These are phyloP conservation scores for Xerocomellus intermedius DNA, from an alignment of 768 basidiomycete genomes.

Conservation along the genomic window DNA sequence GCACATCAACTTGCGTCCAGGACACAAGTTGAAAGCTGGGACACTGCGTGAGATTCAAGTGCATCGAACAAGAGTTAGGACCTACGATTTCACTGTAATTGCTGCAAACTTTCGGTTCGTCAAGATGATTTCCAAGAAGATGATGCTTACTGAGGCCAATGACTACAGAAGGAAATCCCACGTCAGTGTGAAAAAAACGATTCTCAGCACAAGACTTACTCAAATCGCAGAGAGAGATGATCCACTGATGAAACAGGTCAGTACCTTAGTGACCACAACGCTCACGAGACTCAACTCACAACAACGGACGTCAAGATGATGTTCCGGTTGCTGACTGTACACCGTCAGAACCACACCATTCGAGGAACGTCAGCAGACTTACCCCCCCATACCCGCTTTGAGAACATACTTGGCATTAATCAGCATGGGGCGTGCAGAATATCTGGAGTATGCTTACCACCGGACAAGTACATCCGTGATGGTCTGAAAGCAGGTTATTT, in stretches of 20 bases:
- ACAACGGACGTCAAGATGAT: slow-evolving; percentile 42
- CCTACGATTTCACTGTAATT: slow-evolving; percentile 54
- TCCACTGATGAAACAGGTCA: slow-evolving; percentile 26
- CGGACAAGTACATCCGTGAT: slow-evolving; percentile 51
- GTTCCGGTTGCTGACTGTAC: slow-evolving; percentile 42
- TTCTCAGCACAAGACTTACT: slow-evolving; percentile 30
- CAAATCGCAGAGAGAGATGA: slow-evolving; percentile 46
- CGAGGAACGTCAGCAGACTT: slow-evolving; percentile 22
- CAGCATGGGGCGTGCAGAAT: neutral
- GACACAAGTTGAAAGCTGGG: slow-evolving; percentile 40
- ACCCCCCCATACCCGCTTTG: slow-evolving; percentile 50
- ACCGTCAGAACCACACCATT: slow-evolving; percentile 30
- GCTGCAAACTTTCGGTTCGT: slow-evolving; percentile 30
- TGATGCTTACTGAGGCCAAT: slow-evolving; percentile 11
- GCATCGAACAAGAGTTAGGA: neutral
- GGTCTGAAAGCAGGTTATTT: slow-evolving; percentile 32
- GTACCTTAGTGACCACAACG: neutral
- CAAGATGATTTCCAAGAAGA: neutral
- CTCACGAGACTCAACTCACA: slow-evolving; percentile 35
- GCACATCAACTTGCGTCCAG: slow-evolving; percentile 36
- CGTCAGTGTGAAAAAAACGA: neutral
- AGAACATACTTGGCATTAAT: slow-evolving; percentile 39
- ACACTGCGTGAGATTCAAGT: neutral
- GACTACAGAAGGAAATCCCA: neutral
- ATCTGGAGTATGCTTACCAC: slow-evolving; percentile 20